These are phyloP conservation scores for Saxophila tyrrhenica DNA, from an alignment of 495 filamentous ascomycete genomes.

Conservation along the genomic window DNA sequence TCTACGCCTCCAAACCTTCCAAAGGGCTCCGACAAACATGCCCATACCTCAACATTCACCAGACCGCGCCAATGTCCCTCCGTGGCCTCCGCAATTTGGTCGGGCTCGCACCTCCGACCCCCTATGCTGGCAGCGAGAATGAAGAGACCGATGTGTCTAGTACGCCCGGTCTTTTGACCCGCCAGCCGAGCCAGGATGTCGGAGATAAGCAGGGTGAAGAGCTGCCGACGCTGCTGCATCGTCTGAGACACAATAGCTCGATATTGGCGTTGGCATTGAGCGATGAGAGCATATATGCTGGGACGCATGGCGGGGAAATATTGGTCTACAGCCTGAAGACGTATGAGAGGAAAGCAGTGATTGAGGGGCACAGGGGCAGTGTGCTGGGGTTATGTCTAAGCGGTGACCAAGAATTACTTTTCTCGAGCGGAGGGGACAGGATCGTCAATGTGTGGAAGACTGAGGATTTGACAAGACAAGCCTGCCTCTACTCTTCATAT, in stretches of 20 bases:
- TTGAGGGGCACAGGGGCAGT: constrained; percentile 80
- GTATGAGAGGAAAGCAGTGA: constrained; percentile 60
- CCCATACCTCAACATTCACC: not conserved
- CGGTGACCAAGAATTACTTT: constrained; percentile 60
- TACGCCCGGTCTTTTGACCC: constrained; percentile 4
- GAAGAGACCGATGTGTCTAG: not conserved
- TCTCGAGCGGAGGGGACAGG: constrained; percentile 88
- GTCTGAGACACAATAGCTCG: constrained; percentile 57
- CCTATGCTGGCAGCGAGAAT: not conserved
- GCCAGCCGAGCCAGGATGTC: constrained; percentile 12
- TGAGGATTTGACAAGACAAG: constrained; percentile 50
- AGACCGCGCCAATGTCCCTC: not conserved
- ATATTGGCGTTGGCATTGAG: constrained; percentile 62
- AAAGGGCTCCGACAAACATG: not conserved
- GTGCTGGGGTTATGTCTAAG: constrained; percentile 77
- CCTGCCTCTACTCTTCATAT: constrained; percentile 84
- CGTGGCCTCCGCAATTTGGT: not conserved
- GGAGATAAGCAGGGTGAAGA: constrained; percentile 8
- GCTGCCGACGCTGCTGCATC: constrained; percentile 50
- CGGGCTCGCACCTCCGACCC: not conserved
- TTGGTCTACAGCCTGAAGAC: constrained; percentile 79
- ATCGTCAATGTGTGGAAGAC: constrained; percentile 62
- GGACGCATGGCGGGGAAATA: constrained; percentile 85
- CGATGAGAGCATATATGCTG: constrained; percentile 60
- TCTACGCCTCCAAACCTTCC: not conserved